Base-by-base conservation (phyloP, 768 basidiomycete species). In the Tulasnella sp. region DNA sequence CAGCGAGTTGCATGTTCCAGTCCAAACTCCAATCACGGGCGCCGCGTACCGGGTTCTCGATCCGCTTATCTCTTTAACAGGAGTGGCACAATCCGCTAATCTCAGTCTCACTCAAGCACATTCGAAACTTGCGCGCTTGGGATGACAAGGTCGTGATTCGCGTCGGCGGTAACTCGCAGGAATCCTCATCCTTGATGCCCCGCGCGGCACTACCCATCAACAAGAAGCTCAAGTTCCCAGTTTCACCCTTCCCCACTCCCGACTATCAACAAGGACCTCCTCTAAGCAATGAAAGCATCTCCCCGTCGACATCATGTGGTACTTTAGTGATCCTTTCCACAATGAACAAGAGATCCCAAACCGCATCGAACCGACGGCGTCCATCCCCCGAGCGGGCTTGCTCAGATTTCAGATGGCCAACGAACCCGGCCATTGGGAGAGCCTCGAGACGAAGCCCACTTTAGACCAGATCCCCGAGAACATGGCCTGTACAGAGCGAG, bases 91-190 rank as follows among this genome's bases (percentile, higher is more conserved):
- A 89, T 91, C 80, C 90, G 90, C 62, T 88, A 92, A 56, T 88
- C 91, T 86, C 10, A 42, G 86, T 89, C 0, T 93, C 94, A 85
- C 88, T 94, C n/a, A 95, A 95, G 83, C 87, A 94, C 40, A 90
- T 96, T 88, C 87, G 90, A 6, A 92, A 93, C 81, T 86, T 96
- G 27, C 87, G 87, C 74, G 87, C 89, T 81, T 88, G 94, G 36
- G 89, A 89, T 3, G 93, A 93, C 3, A 82, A 84, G 1, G 89
- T 93, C 9, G 85, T 88, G 18, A 85, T 94, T 24, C 90, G 94
- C 75, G 87, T 95, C 1, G 94, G 94, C 34, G 94, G 94, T 71
- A 95, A 95, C 84, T 91, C 92, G 0, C 94, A 95, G 83, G 94
- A 96, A 77, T 88, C 86, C 2, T 91, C 87, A 6, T 84, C 90